Evolutionary conservation across 2,329 filamentous ascomycete genomes (phyloP).

Genomic region (Cladosporium sphaerospermum): DNA sequence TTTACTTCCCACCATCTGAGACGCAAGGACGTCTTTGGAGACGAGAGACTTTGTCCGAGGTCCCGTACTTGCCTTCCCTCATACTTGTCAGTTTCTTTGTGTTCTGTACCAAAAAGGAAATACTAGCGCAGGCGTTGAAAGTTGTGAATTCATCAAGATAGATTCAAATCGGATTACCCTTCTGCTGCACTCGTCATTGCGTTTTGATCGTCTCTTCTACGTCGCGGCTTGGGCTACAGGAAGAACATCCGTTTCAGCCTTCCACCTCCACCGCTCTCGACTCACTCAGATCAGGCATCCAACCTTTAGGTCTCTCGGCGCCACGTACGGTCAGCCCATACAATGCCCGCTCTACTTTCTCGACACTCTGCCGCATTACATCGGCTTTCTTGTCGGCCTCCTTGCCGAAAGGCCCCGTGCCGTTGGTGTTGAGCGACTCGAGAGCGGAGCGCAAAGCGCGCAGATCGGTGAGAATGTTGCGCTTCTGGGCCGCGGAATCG

Average conservation of each 20-base stretch:
- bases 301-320: conserved; percentile 81
- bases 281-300: conserved; percentile 67
- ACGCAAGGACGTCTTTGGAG: not conserved
- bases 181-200: no score
- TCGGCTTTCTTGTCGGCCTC: conserved; percentile 74
- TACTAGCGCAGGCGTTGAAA: conserved; percentile 8
- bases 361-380: conserved; percentile 80
- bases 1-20: not conserved
- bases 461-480: conserved; percentile 73
- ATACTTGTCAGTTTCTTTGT: not conserved
- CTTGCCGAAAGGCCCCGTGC: conserved; percentile 48
- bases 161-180: not conserved
- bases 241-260: conserved; percentile 9
- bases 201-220: no score
- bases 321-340: conserved; percentile 86
- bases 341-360: conserved; percentile 85
- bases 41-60: not conserved
- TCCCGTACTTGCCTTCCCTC: not conserved
- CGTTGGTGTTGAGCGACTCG: conserved; percentile 60
- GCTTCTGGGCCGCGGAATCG: conserved; percentile 29
- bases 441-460: conserved; percentile 70
- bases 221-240: no score
- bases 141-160: not conserved
- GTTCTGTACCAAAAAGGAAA: conserved; percentile 11
- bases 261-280: conserved; percentile 37